Percentiles rank a stretch among this genome's conserved stretches.
phyloP scores from a whole-genome alignment of 2,329 filamentous ascomycete species.

The Penicillium crustosum region DNA sequence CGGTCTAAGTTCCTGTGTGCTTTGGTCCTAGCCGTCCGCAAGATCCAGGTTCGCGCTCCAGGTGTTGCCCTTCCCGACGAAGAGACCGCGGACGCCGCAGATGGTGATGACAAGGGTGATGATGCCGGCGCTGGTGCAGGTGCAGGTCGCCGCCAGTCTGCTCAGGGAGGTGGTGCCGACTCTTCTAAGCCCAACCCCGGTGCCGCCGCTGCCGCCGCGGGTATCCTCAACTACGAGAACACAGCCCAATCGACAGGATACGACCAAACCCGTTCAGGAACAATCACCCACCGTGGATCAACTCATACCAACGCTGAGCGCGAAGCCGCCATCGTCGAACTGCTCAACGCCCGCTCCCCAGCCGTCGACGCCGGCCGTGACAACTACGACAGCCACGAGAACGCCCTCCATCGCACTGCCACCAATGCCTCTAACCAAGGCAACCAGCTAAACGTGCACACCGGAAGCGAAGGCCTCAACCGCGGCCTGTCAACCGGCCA shows the following conservation, averaged over 20 bases:
- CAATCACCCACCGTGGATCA: conserved; percentile 34
- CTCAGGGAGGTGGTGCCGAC: conserved; percentile 7
- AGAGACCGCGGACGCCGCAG: conserved; percentile 43
- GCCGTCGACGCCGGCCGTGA: conserved; percentile 33
- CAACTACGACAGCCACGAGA: conserved; percentile 15
- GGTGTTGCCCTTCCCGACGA: conserved; percentile 63
- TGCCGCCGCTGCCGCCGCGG: conserved; percentile 14
- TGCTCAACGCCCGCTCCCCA: conserved; percentile 36
- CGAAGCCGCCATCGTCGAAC: conserved; percentile 37
- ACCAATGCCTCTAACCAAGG: conserved; percentile 27
- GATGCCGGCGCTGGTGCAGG: conserved; percentile 56
- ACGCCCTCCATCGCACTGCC: conserved; percentile 29
- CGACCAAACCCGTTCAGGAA: conserved; percentile 28
- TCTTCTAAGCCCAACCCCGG: conserved; percentile 6
- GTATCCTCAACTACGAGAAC: conserved; percentile 14
- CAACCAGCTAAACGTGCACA: conserved; percentile 21
- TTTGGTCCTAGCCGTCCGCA: conserved; percentile 77
- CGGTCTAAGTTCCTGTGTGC: conserved; percentile 98
- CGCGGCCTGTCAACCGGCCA: conserved; percentile 44
- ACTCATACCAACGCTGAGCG: conserved; percentile 25
- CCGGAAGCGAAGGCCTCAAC: conserved; percentile 22
- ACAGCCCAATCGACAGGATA: conserved; percentile 33
- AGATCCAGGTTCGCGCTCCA: conserved; percentile 80
- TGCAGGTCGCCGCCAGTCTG: conserved; percentile 16
- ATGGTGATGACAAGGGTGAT: conserved; percentile 64